phyloP scores from a whole-genome alignment of 2,329 filamentous ascomycete genomes.

The Tolypocladium guangdongense region DNA sequence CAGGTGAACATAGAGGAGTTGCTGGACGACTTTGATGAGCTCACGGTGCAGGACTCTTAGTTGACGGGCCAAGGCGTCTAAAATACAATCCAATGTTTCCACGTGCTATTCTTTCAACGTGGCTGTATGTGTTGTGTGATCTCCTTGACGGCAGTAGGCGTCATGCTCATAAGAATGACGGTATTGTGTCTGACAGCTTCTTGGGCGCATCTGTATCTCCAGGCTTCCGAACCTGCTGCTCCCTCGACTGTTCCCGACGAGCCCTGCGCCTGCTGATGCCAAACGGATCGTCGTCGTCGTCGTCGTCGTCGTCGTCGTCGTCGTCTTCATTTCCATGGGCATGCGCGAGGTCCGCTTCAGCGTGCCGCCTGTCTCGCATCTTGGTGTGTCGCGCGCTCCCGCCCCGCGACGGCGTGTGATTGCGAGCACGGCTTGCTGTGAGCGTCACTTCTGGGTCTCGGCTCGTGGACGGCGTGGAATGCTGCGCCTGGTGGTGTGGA shows the following conservation, averaged over 20 bases:
- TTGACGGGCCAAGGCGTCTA: slow-evolving; percentile 24
- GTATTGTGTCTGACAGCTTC: slow-evolving; percentile 20
- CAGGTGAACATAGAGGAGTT: slow-evolving; percentile 70
- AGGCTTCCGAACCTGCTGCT: slow-evolving; percentile 13
- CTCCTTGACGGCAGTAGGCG: no score
- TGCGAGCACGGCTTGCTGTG: not conserved
- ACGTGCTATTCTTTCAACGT: not conserved
- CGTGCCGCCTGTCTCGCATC: slow-evolving; percentile 1
- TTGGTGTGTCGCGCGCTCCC: not conserved
- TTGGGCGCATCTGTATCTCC: slow-evolving; percentile 7
- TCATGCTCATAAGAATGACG: slow-evolving; percentile 21
- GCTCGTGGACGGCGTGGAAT: not conserved
- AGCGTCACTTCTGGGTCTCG: not conserved
- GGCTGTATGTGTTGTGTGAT: not conserved
- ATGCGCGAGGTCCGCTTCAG: not conserved
- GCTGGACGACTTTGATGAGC: slow-evolving; percentile 86
- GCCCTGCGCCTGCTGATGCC: slow-evolving; percentile 20
- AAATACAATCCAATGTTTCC: slow-evolving; percentile 1
- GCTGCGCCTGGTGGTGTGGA: not conserved
- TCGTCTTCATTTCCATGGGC: slow-evolving; percentile 12
- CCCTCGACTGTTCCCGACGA: slow-evolving; percentile 18
- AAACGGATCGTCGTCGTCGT: slow-evolving; percentile 24
- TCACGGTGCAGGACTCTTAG: slow-evolving; percentile 34
- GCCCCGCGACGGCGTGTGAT: not conserved
- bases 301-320: slow-evolving; percentile 19